These are phyloP conservation scores for Scytalidium sp. DNA, from an alignment of 2,329 filamentous ascomycete species.

Conservation along the genomic window DNA sequence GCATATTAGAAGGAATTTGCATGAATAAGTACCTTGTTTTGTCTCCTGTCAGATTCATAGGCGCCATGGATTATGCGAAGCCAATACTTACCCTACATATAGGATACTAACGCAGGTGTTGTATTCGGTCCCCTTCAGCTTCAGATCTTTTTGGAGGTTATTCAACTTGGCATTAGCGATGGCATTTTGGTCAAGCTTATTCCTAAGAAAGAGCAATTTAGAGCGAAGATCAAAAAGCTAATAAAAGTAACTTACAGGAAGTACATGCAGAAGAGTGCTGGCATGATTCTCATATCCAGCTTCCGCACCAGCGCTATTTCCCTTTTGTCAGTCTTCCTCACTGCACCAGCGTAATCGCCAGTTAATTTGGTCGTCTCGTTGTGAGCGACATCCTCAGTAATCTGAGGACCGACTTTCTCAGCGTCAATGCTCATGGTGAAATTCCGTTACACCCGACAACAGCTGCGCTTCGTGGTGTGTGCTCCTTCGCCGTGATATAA, in stretches of 20 bases:
- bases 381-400: not conserved
- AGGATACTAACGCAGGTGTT: slow-evolving; percentile 26
- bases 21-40: slow-evolving; percentile 16
- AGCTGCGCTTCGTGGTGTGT: too few species aligned
- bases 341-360: slow-evolving; percentile 22
- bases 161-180: slow-evolving; percentile 30
- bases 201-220: slow-evolving; percentile 21
- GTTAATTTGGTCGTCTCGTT: not conserved
- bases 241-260: too few species aligned
- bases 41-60: not conserved
- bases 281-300: slow-evolving; percentile 35
- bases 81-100: slow-evolving; percentile 19
- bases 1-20: slow-evolving; percentile 38
- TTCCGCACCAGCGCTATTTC: slow-evolving; percentile 36
- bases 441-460: too few species aligned
- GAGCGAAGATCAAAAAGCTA: too few species aligned
- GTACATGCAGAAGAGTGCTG: slow-evolving; percentile 39
- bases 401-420: not conserved
- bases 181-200: slow-evolving; percentile 29
- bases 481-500: too few species aligned
- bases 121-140: slow-evolving; percentile 33
- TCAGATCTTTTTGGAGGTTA: slow-evolving; percentile 30
- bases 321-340: slow-evolving; percentile 28
- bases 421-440: not conserved
- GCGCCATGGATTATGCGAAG: too few species aligned